These are phyloP conservation scores for Aspergillus carbonarius DNA, from an alignment of 2,329 filamentous ascomycete genomes.

Conservation along the genomic window DNA sequence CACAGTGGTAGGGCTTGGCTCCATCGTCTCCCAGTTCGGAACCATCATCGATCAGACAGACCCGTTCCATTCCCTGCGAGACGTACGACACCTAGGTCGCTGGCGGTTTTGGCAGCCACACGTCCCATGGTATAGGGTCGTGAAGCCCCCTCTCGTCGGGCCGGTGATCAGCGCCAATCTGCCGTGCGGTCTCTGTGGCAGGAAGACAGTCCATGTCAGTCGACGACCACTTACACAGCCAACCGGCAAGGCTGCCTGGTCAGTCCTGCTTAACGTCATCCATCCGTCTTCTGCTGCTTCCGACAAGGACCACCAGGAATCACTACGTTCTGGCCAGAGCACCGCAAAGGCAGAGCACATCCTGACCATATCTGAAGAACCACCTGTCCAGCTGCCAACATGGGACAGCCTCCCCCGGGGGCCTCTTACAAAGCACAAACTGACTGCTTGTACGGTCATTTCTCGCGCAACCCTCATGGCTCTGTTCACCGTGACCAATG, in stretches of 20 bases:
- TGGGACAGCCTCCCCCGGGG: background rate
- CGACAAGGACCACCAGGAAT: background rate
- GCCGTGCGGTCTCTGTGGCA: background rate
- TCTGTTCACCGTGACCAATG: conserved; percentile 8
- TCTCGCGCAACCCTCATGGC: conserved; percentile 7
- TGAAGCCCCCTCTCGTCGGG: background rate
- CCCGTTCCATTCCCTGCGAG: background rate
- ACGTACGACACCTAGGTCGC: background rate
- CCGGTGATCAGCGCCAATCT: background rate
- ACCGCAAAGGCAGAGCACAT: background rate
- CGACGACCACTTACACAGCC: background rate
- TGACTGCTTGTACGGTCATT: conserved; percentile 6
- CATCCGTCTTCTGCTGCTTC: background rate
- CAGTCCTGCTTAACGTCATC: background rate
- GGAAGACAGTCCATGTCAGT: background rate
- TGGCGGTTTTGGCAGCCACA: background rate
- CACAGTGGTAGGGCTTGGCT: background rate
- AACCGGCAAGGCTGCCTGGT: background rate
- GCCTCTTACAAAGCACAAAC: conserved; percentile 7
- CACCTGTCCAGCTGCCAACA: background rate
- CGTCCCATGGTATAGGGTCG: background rate
- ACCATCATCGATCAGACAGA: background rate
- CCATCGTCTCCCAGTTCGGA: background rate
- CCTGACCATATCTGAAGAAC: background rate
- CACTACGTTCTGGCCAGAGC: background rate